These are phyloP conservation scores for Blastocystis sp. DNA, from an alignment of 352 stramenopile species.

Conservation along the genomic window DNA sequence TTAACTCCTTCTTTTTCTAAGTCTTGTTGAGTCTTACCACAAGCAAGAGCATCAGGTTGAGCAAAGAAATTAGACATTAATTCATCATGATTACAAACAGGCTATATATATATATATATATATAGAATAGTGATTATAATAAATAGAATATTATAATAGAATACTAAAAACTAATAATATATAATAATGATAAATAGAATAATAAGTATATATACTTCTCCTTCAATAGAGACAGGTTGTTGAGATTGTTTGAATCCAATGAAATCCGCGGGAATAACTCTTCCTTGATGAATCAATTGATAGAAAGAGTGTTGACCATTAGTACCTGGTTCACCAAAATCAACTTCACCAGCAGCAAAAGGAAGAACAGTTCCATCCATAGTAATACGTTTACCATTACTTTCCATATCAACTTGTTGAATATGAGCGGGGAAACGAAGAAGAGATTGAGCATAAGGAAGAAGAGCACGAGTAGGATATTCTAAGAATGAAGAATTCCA, in stretches of 20 bases:
- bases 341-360: constrained; percentile 75
- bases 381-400: constrained; percentile 87
- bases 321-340: constrained; percentile 88
- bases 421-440: constrained; percentile 82
- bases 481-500: constrained; percentile 95
- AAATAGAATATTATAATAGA: constrained; percentile 4
- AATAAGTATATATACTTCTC: constrained; percentile 40
- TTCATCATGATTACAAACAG: constrained; percentile 90
- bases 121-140: constrained; percentile 45
- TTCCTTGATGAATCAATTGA: constrained; percentile 93
- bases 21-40: constrained; percentile 77
- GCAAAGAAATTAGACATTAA: constrained; percentile 99
- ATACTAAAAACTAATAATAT: too few species aligned
- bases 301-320: constrained; percentile 96
- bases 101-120: too few species aligned
- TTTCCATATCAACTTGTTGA: constrained; percentile 96
- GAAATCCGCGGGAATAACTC: constrained; percentile 86
- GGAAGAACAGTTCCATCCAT: constrained; percentile 71
- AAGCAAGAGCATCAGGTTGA: constrained; percentile 84
- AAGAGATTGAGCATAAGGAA: constrained; percentile 71
- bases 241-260: constrained; percentile 87
- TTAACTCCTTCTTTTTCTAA: constrained; percentile 70
- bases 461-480: constrained; percentile 49
- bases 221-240: constrained; percentile 53
- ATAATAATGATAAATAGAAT: constrained; percentile 13